phyloP scores from a whole-genome alignment of 2,329 filamentous ascomycete species.

The Botryosphaeria dothidea region DNA sequence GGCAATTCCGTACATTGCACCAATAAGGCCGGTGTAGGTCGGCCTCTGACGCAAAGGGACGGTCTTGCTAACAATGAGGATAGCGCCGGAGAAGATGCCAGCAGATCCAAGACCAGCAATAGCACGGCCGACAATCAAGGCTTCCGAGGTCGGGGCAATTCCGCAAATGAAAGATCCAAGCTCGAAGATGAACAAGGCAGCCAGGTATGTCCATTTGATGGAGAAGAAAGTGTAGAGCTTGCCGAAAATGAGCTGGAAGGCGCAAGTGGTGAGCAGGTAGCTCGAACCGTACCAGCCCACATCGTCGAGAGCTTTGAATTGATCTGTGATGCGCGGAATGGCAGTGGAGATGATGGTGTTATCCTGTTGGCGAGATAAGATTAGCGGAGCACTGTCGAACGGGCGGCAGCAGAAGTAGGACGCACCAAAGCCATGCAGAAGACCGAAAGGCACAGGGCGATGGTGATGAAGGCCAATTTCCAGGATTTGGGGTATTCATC shows the following conservation, averaged over 20 bases:
- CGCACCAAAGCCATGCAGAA: slow-evolving; percentile 30
- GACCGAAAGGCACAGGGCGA: slow-evolving; percentile 31
- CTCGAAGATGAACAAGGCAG: slow-evolving; percentile 51
- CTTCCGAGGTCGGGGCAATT: slow-evolving; percentile 49
- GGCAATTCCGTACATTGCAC: slow-evolving; percentile 52
- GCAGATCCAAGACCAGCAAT: slow-evolving; percentile 53
- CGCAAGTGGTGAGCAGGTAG: slow-evolving; percentile 45
- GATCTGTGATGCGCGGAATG: slow-evolving; percentile 31
- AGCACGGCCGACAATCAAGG: slow-evolving; percentile 54
- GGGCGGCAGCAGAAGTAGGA: background rate
- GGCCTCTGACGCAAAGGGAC: slow-evolving; percentile 50
- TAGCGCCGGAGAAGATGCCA: slow-evolving; percentile 52
- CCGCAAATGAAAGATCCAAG: slow-evolving; percentile 55
- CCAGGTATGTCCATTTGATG: slow-evolving; percentile 50
- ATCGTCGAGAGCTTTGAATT: slow-evolving; percentile 27
- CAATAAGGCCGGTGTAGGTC: slow-evolving; percentile 47
- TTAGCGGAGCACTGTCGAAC: slow-evolving; percentile 5
- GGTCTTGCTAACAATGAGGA: slow-evolving; percentile 47
- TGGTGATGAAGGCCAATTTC: slow-evolving; percentile 29
- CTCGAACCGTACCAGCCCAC: slow-evolving; percentile 34
- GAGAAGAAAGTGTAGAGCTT: slow-evolving; percentile 50
- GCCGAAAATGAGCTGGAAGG: slow-evolving; percentile 41
- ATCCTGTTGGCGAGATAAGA: background rate
- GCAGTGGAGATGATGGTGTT: slow-evolving; percentile 33
- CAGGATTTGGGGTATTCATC: slow-evolving; percentile 36